These are phyloP conservation scores for Leishmania guyanensis DNA, from an alignment of 208 protist genomes.

Conservation along the genomic window DNA sequence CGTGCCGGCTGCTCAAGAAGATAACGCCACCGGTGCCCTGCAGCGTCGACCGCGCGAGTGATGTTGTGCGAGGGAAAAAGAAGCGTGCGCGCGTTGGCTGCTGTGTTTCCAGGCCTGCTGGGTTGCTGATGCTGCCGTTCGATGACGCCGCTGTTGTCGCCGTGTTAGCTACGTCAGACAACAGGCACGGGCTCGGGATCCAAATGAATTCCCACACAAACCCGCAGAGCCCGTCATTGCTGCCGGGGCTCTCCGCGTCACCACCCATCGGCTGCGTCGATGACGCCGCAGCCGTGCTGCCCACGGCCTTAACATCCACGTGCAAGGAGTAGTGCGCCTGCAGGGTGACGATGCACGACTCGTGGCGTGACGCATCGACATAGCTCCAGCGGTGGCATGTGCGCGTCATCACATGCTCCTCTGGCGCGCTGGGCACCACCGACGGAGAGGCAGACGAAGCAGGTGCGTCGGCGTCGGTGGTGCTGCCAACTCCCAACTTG, in stretches of 20 bases:
- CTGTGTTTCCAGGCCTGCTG: not conserved
- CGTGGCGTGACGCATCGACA: conserved; percentile 15
- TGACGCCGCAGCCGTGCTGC: not conserved
- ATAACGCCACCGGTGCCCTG: conserved; percentile 39
- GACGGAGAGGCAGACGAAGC: not conserved
- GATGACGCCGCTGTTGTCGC: not conserved
- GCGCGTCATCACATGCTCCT: conserved; percentile 8
- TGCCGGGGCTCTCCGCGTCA: not conserved
- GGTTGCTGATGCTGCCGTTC: not conserved
- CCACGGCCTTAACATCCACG: conserved; percentile 8
- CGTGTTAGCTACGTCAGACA: not conserved
- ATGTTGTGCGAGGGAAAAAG: conserved; percentile 11
- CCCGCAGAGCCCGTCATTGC: conserved; percentile 29
- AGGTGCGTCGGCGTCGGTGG: not conserved
- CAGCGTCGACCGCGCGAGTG: conserved; percentile 10
- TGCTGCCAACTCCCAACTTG: conserved; percentile 2
- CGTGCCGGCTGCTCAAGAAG: conserved; percentile 52
- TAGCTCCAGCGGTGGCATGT: conserved; percentile 32
- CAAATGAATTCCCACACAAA: conserved; percentile 32
- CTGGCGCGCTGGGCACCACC: not conserved
- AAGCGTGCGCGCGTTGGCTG: conserved; percentile 13
- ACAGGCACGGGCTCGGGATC: conserved; percentile 16
- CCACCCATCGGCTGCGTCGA: not conserved
- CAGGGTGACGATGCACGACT: conserved; percentile 33
- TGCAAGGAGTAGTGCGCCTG: conserved; percentile 28